Evolutionary conservation across 805 yeast genomes (phyloP), one percentile per base, ranked within the genome.

Genomic region (Cyberlindnera maclurae): DNA sequence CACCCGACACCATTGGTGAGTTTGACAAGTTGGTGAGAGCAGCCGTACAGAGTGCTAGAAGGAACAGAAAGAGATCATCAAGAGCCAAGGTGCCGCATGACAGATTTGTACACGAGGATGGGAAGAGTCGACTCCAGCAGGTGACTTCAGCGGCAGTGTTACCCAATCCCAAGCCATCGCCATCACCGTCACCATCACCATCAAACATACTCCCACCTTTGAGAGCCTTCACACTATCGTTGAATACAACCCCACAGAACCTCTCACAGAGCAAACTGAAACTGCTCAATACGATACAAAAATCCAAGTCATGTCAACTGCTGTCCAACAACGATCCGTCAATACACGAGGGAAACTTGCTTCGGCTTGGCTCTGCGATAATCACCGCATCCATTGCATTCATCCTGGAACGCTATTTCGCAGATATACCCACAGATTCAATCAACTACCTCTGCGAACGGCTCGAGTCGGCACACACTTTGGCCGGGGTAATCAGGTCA

Each of bases 11-110:
- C 12, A 62, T 77, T 20, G 60, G 67, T 1, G 97, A 93, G 47
- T 90, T 90, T 57, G 95, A 88, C 59, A 84, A 82, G 57, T 68
- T 90, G 27, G 97, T 93, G 0, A 68, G 95, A 28, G 94, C 96
- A 9, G 97, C 96, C 1, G 81, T 90, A 20, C 98, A 90, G 60
- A 81, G 94, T 37, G 97, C 85, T 2, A 67, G 97, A 45, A 68
- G 98, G 47, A 90, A 90, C 58, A 70, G 95, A 43, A 85, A 82
- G 54, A 61, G 95, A 46, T 73, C 77, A 15, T 51, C 57, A 8
- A 42, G 54, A 18, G 51, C 58, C 3, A 40, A 52, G 16, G 37
- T 51, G 3, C 36, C 45, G 18, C 43, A 39, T 15, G 54, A 51
- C 24, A 39, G 55, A 15, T 51, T 51, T 16, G 39, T 54, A 11